Evolutionary conservation across 805 yeast genomes (phyloP).

Genomic region (Priceomyces fermenticarens): DNA sequence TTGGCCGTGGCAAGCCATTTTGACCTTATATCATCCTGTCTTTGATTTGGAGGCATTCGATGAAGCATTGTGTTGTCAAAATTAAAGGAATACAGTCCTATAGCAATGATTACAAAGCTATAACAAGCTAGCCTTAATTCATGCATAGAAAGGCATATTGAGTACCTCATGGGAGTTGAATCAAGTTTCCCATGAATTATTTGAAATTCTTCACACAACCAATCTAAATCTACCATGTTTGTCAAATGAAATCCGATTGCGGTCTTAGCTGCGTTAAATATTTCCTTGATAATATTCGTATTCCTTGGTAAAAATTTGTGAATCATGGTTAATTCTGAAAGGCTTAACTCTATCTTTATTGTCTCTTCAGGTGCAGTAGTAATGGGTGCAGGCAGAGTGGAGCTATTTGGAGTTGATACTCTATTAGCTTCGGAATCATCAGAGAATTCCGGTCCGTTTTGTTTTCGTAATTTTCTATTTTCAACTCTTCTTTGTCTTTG

Average conservation of each 20-base stretch:
- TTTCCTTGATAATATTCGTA: background rate
- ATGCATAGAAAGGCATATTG: background rate
- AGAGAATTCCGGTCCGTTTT: background rate
- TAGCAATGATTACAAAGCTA: constrained; percentile 1
- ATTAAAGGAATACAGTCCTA: background rate
- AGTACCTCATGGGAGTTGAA: background rate
- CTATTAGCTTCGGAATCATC: too few species aligned
- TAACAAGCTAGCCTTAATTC: background rate
- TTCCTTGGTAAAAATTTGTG: background rate
- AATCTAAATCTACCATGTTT: background rate
- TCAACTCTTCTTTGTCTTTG: background rate
- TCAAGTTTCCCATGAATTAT: background rate
- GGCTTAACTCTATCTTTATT: background rate
- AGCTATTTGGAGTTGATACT: too few species aligned
- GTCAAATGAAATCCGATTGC: background rate
- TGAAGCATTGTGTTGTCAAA: background rate
- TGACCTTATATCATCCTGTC: background rate
- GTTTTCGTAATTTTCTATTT: background rate
- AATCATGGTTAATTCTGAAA: background rate
- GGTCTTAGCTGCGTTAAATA: background rate
- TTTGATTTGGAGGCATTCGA: background rate
- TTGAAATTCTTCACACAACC: background rate
- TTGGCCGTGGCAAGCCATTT: constrained; percentile 10
- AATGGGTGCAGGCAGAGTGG: too few species aligned
- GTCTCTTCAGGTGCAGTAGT: background rate